A percentile compares a stretch with the other conserved stretches of the same genome.
phyloP scores from a whole-genome alignment of 805 yeast genomes.

The Nakazawaea molendinolei region DNA sequence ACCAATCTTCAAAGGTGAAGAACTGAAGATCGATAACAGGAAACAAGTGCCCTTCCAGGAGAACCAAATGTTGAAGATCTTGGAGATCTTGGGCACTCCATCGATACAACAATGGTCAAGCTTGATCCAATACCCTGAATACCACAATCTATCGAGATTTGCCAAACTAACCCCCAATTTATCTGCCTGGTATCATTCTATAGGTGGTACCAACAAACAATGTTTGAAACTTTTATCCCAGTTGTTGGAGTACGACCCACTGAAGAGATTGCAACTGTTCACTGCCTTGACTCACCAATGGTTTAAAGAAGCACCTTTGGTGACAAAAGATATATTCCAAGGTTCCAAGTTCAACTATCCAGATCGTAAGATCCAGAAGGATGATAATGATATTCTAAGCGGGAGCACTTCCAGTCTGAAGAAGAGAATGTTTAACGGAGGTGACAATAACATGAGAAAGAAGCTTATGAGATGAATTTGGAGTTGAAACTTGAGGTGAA shows the following conservation, averaged over 20 bases:
- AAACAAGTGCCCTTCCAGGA: conserved; percentile 92
- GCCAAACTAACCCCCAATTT: conserved; percentile 63
- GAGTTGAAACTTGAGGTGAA: too few species aligned
- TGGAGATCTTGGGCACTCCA: conserved; percentile 94
- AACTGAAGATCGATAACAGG: conserved; percentile 90
- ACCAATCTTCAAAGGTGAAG: conserved; percentile 97
- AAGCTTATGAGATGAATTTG: too few species aligned
- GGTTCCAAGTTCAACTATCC: conserved; percentile 75
- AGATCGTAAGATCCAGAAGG: conserved; percentile 76
- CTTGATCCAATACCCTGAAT: conserved; percentile 79
- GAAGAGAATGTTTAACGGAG: neutral
- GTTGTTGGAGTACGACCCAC: conserved; percentile 79
- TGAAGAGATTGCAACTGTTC: conserved; percentile 68
- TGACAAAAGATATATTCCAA: conserved; percentile 73
- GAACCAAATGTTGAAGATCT: conserved; percentile 82
- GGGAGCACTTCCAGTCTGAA: conserved; percentile 1
- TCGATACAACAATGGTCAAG: conserved; percentile 72
- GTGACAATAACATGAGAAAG: neutral
- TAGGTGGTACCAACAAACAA: conserved; percentile 66
- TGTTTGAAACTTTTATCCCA: conserved; percentile 61
- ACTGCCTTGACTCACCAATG: conserved; percentile 72
- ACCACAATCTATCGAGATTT: conserved; percentile 50
- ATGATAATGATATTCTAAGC: conserved; percentile 66
- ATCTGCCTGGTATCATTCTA: conserved; percentile 78
- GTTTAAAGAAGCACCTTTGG: conserved; percentile 65